These are phyloP conservation scores for Geosmithia morbida DNA, from an alignment of 2,329 filamentous ascomycete species.

Conservation along the genomic window DNA sequence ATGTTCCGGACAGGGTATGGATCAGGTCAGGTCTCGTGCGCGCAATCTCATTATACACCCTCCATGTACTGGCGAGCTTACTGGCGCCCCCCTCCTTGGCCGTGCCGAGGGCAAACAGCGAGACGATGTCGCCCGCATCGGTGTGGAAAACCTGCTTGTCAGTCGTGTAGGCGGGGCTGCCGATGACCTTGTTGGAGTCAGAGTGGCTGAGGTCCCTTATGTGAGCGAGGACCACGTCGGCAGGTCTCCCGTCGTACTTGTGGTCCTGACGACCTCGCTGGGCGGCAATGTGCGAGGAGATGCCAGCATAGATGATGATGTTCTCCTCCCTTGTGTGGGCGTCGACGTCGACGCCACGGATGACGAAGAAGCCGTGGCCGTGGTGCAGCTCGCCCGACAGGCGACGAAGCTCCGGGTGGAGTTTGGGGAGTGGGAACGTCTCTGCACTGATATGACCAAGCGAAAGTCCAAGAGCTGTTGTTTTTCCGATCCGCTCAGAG, in stretches of 20 bases:
- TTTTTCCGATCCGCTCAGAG: constrained; percentile 10
- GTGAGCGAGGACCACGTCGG: constrained; percentile 40
- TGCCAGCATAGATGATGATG: constrained; percentile 42
- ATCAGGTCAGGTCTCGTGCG: constrained; percentile 43
- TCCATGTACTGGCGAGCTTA: constrained; percentile 40
- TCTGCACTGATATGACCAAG: constrained; percentile 28
- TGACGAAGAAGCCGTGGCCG: constrained; percentile 45
- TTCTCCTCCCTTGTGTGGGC: constrained; percentile 40
- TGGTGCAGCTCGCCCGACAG: constrained; percentile 39
- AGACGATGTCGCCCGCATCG: constrained; percentile 43
- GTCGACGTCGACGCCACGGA: constrained; percentile 41
- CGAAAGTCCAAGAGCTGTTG: neutral
- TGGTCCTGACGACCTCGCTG: constrained; percentile 37
- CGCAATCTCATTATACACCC: constrained; percentile 49
- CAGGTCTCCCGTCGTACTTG: constrained; percentile 24
- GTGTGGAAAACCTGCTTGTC: constrained; percentile 52
- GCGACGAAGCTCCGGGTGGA: constrained; percentile 32
- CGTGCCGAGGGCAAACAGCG: constrained; percentile 39
- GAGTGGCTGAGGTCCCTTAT: constrained; percentile 41
- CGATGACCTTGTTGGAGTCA: constrained; percentile 23
- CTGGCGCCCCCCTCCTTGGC: constrained; percentile 39
- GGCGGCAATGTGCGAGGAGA: constrained; percentile 42
- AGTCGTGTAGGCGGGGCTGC: constrained; percentile 42
- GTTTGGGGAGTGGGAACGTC: constrained; percentile 39
- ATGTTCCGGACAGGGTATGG: constrained; percentile 35